Conservation (phyloP, 805 yeast genomes). For the Yamadazyma ubonensis region DNA sequence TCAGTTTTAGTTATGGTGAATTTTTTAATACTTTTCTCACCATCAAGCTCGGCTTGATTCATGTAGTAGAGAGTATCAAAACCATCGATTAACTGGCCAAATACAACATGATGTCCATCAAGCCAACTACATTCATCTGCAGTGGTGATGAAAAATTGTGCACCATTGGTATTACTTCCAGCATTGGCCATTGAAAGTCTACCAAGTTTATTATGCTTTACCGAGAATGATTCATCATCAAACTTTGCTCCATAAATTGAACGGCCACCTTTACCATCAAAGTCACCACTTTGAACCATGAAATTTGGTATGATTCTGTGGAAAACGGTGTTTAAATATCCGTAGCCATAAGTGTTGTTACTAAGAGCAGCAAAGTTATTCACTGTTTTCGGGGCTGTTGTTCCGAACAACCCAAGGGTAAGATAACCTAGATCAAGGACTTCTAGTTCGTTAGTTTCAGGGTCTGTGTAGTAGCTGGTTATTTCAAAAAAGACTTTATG, state of each 20-base stretch:
- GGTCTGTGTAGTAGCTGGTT: constrained; percentile 23
- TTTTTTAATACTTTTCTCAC: constrained; percentile 21
- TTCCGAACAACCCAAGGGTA: constrained; percentile 63
- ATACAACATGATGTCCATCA: constrained; percentile 93
- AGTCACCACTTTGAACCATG: constrained; percentile 43
- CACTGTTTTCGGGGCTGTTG: constrained; percentile 53
- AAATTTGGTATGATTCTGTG: constrained; percentile 38
- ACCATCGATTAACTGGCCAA: constrained; percentile 89
- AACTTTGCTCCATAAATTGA: constrained; percentile 50
- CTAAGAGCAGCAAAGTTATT: constrained; percentile 32
- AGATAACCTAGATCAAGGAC: constrained; percentile 39
- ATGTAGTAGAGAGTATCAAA: constrained; percentile 66
- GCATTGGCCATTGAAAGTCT: constrained; percentile 85
- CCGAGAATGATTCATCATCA: constrained; percentile 60
- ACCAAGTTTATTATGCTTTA: constrained; percentile 73
- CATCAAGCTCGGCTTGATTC: constrained; percentile 13
- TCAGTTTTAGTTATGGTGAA: constrained; percentile 17
- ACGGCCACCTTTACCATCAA: constrained; percentile 78
- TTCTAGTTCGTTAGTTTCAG: constrained; percentile 10
- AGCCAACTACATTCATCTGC: constrained; percentile 35
- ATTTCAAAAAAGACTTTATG: constrained; percentile 46
- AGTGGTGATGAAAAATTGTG: constrained; percentile 44
- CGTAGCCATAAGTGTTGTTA: constrained; percentile 37
- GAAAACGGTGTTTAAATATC: constrained; percentile 67
- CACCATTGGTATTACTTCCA: constrained; percentile 48